phyloP scores from a whole-genome alignment of 176 grass and related monocot genomes.

The Pharus latifolius region DNA sequence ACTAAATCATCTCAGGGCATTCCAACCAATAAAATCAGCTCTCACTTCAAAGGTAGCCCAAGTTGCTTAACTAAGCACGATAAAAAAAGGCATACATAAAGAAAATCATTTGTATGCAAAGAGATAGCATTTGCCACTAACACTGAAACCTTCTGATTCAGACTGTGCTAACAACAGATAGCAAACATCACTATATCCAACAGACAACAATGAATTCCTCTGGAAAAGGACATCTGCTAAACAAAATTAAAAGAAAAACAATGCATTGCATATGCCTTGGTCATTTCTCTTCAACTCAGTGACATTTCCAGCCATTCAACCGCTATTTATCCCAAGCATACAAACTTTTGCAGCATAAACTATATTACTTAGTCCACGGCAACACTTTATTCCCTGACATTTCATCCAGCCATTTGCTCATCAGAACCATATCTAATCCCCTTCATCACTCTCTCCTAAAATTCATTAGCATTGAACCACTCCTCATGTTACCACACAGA shows the following conservation, averaged over 20 bases:
- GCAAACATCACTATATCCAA: not conserved
- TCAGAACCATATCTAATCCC: not conserved
- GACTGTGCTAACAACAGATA: not conserved
- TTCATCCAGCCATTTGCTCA: not conserved
- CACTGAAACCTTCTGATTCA: not conserved
- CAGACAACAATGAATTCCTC: not conserved
- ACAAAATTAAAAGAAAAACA: not conserved
- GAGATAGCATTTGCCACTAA: conserved; percentile 2
- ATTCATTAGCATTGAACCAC: not conserved
- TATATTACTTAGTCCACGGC: not conserved
- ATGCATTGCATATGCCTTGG: not conserved
- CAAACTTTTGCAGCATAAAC: not conserved
- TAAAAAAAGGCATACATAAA: not conserved
- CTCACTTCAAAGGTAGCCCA: not conserved
- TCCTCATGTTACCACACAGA: not conserved
- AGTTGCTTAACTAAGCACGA: not conserved
- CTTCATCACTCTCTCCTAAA: not conserved
- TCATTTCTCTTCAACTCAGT: not conserved
- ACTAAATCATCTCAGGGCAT: not conserved
- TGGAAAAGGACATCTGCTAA: not conserved
- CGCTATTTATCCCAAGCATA: not conserved
- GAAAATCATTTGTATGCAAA: not conserved
- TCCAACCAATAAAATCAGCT: not conserved
- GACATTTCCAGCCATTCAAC: not conserved
- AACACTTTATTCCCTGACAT: not conserved